Base-by-base conservation (phyloP, 805 yeast genomes). In the Brettanomyces naardenensis region DNA sequence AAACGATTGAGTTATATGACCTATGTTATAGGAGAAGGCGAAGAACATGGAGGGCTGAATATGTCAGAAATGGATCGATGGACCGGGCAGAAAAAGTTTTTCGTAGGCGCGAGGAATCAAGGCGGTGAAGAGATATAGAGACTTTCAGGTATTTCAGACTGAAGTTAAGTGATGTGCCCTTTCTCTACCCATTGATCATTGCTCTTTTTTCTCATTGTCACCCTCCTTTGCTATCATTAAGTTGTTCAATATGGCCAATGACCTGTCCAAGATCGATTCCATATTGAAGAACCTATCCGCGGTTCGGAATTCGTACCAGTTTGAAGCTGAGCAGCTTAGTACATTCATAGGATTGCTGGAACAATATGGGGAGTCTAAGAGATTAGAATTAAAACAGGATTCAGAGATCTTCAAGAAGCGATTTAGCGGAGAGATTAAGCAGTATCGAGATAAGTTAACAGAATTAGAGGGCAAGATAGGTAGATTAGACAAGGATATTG, bases 401-500 rank as follows among this genome's bases (percentile, higher is more conserved):
- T 33, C 40, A 7, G 47, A 46, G 18, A 40, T 54, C 3, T 54
- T 55, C 31, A 25, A 37, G 5, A 49, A 32, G 13, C 53, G 45
- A 19, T 41, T 49, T 3, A 31, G 30, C 2, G 49, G 47, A 19
- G 62, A 57, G 31, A 28, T 49, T 6, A 30, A 36, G 3, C 34
- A 36, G 11, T 39, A 44, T 13, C 35, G 40, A 19, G 37, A 40
- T 1, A 46, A 42, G 31, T 6, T 56, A 1, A 14, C 5, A 1
- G 38, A 40, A 4, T 19, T 55, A 14, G 35, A 42, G 7, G 20
- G 28, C 3, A 47, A 36, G 25, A 40, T 49, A 4, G 33, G 33
- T n/a, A 37, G 35, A 4, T 31, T 58, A 18, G 52, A 53, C 3
- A 56, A 56, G n/a, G 69, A 73, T 2, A 58, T 70, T 3, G 46